phyloP scores from a whole-genome alignment of 2,329 filamentous ascomycete species.

The Alternaria arbusti region DNA sequence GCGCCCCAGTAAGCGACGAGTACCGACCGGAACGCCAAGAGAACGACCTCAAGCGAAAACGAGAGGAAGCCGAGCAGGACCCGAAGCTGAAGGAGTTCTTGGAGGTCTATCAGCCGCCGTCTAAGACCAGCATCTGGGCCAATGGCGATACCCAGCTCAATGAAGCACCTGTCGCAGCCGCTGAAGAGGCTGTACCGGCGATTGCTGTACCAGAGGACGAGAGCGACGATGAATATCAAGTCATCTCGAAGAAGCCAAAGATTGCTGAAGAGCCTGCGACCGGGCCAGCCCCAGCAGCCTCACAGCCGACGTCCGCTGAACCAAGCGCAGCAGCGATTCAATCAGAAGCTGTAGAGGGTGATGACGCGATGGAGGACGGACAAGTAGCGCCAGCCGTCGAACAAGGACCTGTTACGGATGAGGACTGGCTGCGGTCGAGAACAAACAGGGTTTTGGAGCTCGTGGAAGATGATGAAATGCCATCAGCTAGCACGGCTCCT shows the following conservation, averaged over 20 bases:
- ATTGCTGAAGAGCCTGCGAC: constrained; percentile 12
- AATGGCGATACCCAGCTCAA: constrained; percentile 55
- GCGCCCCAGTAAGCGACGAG: constrained; percentile 28
- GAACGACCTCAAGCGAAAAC: constrained; percentile 70
- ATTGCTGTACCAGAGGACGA: constrained; percentile 53
- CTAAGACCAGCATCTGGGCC: constrained; percentile 68
- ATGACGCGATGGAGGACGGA: constrained; percentile 21
- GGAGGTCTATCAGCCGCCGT: constrained; percentile 75
- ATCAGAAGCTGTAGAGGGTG: constrained; percentile 18
- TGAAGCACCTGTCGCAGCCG: constrained; percentile 16
- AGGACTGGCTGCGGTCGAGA: constrained; percentile 89
- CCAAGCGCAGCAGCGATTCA: not conserved
- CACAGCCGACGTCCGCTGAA: not conserved
- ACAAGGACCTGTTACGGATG: constrained; percentile 67
- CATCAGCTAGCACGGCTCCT: not conserved
- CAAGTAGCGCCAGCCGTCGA: constrained; percentile 28
- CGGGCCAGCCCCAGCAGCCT: constrained; percentile 6
- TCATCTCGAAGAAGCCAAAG: constrained; percentile 59
- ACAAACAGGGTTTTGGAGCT: constrained; percentile 87
- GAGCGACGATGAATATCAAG: constrained; percentile 79
- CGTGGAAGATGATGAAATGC: constrained; percentile 72
- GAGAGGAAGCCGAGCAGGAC: constrained; percentile 65
- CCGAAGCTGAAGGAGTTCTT: constrained; percentile 87
- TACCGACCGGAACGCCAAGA: constrained; percentile 34
- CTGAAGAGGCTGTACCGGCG: constrained; percentile 24